Conservation (phyloP, 305 asterid species). For the Ilex paraguariensis region DNA sequence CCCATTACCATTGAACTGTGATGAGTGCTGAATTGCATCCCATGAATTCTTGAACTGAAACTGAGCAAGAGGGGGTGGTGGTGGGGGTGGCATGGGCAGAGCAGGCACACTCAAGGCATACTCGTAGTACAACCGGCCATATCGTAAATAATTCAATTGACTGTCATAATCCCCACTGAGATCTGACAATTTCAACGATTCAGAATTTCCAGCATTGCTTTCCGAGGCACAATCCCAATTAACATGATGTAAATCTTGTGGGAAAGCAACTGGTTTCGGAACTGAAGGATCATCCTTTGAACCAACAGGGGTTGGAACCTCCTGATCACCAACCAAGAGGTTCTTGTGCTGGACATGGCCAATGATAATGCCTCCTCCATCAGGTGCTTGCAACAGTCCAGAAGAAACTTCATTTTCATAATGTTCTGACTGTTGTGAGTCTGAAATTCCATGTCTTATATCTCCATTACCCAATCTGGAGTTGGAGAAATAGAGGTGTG, state of each 20-base stretch:
- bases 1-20: constrained; percentile 14
- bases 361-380: constrained; percentile 5
- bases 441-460: constrained; percentile 14
- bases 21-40: constrained; percentile 16
- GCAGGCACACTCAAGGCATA: constrained; percentile 25
- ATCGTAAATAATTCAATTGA: constrained; percentile 30
- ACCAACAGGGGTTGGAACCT: constrained; percentile 5
- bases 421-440: constrained; percentile 16
- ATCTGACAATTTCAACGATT: constrained; percentile 27
- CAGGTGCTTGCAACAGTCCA: constrained; percentile 14
- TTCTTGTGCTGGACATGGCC: constrained; percentile 10
- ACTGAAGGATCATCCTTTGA: constrained; percentile 3
- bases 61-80: constrained; percentile 12
- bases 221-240: constrained; percentile 17
- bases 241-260: constrained; percentile 9
- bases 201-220: constrained; percentile 19
- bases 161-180: constrained; percentile 56
- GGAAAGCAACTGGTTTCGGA: neutral
- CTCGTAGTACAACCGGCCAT: constrained; percentile 41
- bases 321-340: constrained; percentile 13
- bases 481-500: constrained; percentile 35
- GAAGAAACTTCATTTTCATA: constrained; percentile 18
- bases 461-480: constrained; percentile 20
- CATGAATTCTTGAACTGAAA: constrained; percentile 18
- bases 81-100: constrained; percentile 31